These are phyloP conservation scores for Phytopythium helicoides DNA, from an alignment of 352 stramenopile species.

Conservation along the genomic window DNA sequence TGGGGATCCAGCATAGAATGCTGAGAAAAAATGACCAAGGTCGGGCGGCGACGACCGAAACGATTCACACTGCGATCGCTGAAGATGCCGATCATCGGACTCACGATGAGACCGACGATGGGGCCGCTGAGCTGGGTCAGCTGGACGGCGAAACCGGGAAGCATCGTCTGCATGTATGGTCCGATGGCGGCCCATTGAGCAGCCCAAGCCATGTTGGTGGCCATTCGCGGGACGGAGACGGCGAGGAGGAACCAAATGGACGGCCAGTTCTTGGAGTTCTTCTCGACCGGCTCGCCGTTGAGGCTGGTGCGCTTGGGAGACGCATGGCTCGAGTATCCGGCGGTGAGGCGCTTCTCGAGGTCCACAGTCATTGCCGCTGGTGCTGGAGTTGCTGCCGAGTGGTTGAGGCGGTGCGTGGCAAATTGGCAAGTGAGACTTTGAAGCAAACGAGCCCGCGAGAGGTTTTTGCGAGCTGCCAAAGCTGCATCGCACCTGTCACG, in stretches of 20 bases:
- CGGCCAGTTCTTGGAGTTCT: no score
- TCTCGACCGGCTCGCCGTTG: no score
- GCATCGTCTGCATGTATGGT: conserved; percentile 26
- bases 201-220: conserved; percentile 37
- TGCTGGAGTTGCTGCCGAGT: no score
- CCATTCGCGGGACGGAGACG: conserved; percentile 26
- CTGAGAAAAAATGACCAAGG: conserved; percentile 5
- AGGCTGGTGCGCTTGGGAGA: no score
- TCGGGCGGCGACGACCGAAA: conserved; percentile 11
- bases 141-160: conserved; percentile 30
- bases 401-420: no score
- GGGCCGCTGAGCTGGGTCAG: conserved; percentile 3
- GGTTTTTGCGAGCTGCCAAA: no score
- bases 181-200: conserved; percentile 35
- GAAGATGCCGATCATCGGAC: conserved; percentile 27
- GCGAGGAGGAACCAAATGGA: conserved; percentile 25
- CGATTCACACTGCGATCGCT: conserved; percentile 23
- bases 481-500: no score
- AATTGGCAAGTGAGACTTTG: no score
- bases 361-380: no score
- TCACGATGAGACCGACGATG: conserved; percentile 31
- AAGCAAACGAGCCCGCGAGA: no score
- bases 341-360: no score
- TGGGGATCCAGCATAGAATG: conserved; percentile 17
- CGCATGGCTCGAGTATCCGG: no score